phyloP scores from a whole-genome alignment of 805 yeast species.

The Saturnispora ahearnii region DNA sequence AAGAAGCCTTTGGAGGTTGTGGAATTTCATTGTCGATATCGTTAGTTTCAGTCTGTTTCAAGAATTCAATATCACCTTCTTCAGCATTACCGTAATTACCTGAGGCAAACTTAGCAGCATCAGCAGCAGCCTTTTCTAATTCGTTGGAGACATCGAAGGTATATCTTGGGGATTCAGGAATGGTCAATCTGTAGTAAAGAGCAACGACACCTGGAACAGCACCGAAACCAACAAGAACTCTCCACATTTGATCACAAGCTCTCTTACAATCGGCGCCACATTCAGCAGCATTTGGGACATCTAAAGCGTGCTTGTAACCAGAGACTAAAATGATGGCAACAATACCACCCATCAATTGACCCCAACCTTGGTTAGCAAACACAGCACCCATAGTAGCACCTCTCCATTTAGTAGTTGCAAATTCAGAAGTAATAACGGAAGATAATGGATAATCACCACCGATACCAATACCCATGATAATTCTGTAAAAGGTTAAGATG shows the following conservation, averaged over 20 bases:
- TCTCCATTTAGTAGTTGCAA: conserved; percentile 92
- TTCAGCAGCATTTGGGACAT: conserved; percentile 44
- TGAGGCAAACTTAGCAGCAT: conserved; percentile 40
- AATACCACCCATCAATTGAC: conserved; percentile 82
- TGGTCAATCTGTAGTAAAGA: conserved; percentile 83
- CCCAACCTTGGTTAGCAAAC: conserved; percentile 95
- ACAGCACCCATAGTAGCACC: conserved; percentile 97
- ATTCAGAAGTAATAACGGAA: conserved; percentile 88
- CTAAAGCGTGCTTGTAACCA: conserved; percentile 60
- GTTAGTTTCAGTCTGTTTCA: conserved; percentile 40
- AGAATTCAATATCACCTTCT: conserved; percentile 33
- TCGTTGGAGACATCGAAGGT: conserved; percentile 65
- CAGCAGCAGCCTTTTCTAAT: conserved; percentile 48
- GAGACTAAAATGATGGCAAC: conserved; percentile 70
- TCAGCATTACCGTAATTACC: conserved; percentile 46
- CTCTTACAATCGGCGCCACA: conserved; percentile 61
- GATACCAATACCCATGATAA: conserved; percentile 89
- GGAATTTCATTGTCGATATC: conserved; percentile 20
- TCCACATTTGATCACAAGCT: conserved; percentile 93
- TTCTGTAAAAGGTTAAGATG: conserved; percentile 67
- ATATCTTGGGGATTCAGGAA: conserved; percentile 92
- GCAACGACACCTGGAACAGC: conserved; percentile 82
- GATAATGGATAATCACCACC: conserved; percentile 97
- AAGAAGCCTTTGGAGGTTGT: conserved; percentile 76
- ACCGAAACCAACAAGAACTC: conserved; percentile 83